Base-by-base conservation (phyloP, 169 alveolate genomes). In the Eimeria maxima region DNA sequence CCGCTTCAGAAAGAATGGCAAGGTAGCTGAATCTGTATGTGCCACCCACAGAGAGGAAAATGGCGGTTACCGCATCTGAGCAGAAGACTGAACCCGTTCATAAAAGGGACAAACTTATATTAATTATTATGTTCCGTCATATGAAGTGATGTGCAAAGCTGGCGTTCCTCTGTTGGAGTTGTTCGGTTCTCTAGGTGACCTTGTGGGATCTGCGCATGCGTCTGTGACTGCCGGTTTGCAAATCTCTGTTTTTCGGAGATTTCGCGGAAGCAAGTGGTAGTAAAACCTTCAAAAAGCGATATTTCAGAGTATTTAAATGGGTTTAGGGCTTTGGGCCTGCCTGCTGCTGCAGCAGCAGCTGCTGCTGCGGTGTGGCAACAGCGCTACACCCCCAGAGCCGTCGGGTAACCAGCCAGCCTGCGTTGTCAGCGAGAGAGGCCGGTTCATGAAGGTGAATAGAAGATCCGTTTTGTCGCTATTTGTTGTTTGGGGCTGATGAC, bases 371-470 rank as follows among this genome's bases (percentile, higher is more conserved):
- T 60, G 69, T 60, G n/a, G n/a, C 69, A 60, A 18, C 69, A 60
- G 69, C 69, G n/a, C n/a, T 60, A 16, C 69, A 60, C 69, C 69
- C 69, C 69, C 69, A 60, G 69, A 60, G 69, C 69, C 69, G 69
- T 3, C 69, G 69, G 69, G n/a, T 60, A 60, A 60, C 69, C 69
- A 20, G 69, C 69, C 69, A 8, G 69, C 69, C n/a, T 60, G 69
- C 69, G 69, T 20, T 60, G 69, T 60, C 69, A 60, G 69, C 69
- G 18, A 18, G 18, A 60, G 69, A 60, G 69, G 69, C 69, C 7
- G 69, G 11, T 8, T 8, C 18, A 24, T 60, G n/a, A 60, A 60
- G 69, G 20, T 18, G 69, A 60, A 71, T 71, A 71, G 47, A 33
- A 71, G 24, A 27, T 38, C 45, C 45, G 47, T 71, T 71, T 71